Evolutionary conservation across 2,329 filamentous ascomycete genomes (phyloP), one percentile per base, ranked within the genome.

Genomic region (Penicillium thymicola): DNA sequence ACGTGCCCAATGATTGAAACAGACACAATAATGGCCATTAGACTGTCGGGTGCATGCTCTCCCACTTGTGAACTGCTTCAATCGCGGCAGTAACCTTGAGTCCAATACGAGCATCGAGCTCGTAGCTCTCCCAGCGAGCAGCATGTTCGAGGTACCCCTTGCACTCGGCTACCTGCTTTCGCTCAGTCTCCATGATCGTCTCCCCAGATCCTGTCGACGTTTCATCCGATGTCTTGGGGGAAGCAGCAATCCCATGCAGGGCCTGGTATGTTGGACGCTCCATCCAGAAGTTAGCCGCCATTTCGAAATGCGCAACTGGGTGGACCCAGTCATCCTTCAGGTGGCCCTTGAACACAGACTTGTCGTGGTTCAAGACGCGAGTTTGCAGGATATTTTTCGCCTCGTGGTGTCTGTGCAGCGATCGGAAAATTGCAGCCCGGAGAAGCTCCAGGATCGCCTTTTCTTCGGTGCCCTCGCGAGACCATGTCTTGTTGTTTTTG

Each of bases 261-360:
- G 72, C 54, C 37, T 66, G 53, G 60, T 75, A 80, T 49, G 59
- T 74, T 58, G 70, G 71, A 9, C 79, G 65, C 66, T 93, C 88
- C 55, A 83, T 81, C 92, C 93, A 99, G 1, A 87, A 78, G 53
- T 90, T 85, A 8, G 89, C 90, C 0, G 86, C 92, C 78, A 94
- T 85, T 75, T 99, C 94, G 73, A 97, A 97, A 63, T 90, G 81
- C 1, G 89, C 91, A 0, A 87, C 85, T 0, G 93, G 90, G 81
- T 87, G 79, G 77, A 72, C 89, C 88, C 79, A 82, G 57, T 81
- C 76, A 57, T 82, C 79, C 52, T 74, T 75, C 21, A 77, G 66
- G 38, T 71, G 65, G 3, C 77, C 78, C 62, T 84, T 87, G 67
- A 87, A 81, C 10, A 77, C 60, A 2, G 72, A 58, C 58, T 76